Conservation (phyloP, 2,329 filamentous ascomycete species). For the Botrytis fragariae region DNA sequence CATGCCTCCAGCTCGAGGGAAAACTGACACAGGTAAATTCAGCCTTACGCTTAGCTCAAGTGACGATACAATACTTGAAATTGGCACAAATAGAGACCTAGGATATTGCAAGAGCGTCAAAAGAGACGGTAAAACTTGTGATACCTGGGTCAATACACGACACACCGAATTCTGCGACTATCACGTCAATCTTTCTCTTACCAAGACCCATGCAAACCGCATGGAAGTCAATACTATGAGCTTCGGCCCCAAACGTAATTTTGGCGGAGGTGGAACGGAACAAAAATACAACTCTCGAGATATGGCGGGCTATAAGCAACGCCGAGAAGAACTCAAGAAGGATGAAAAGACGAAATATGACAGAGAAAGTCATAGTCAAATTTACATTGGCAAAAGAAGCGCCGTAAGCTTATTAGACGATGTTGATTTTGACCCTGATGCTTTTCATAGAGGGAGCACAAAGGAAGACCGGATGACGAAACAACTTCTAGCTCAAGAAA, state of each 20-base stretch:
- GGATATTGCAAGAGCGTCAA: conserved; percentile 84
- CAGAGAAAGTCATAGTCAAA: conserved; percentile 55
- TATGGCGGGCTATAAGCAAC: conserved; percentile 30
- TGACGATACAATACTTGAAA: conserved; percentile 84
- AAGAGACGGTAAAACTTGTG: conserved; percentile 79
- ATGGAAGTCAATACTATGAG: conserved; percentile 77
- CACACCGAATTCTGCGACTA: conserved; percentile 92
- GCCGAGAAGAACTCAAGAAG: conserved; percentile 29
- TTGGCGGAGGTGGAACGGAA: conserved; percentile 38
- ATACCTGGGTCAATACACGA: conserved; percentile 80
- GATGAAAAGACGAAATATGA: conserved; percentile 51
- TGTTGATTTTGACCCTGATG: conserved; percentile 56
- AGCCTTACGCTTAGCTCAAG: conserved; percentile 81
- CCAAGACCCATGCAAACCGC: conserved; percentile 63
- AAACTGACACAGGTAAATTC: conserved; percentile 78
- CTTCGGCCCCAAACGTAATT: conserved; percentile 40
- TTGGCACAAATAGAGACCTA: conserved; percentile 80
- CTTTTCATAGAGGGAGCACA: conserved; percentile 52
- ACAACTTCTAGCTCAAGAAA: conserved; percentile 64
- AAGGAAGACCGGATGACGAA: conserved; percentile 65
- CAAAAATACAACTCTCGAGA: conserved; percentile 31
- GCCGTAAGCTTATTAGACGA: conserved; percentile 65
- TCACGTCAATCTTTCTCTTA: conserved; percentile 79
- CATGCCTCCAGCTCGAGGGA: conserved; percentile 78
- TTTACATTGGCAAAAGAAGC: conserved; percentile 51